phyloP scores from a whole-genome alignment of 805 yeast species.

The Wickerhamiella parazyma region DNA sequence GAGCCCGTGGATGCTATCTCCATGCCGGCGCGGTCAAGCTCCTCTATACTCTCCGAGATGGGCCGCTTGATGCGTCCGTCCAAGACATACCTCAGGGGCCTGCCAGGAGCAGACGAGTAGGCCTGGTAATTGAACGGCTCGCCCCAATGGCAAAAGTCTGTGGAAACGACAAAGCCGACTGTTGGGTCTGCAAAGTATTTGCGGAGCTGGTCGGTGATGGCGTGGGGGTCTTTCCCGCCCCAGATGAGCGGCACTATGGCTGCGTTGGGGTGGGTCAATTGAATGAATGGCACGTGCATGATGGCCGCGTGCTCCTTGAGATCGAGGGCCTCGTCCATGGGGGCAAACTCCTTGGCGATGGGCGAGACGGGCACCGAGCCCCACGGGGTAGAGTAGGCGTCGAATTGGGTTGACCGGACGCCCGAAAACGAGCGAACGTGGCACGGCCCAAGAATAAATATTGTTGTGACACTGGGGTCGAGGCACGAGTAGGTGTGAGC shows the following conservation, averaged over 20 bases:
- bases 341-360: conserved; percentile 10
- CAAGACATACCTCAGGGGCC: conserved; percentile 4
- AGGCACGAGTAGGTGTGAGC: conserved; percentile 65
- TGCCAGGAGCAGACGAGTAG: conserved; percentile 29
- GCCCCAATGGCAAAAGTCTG: conserved; percentile 97
- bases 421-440: conserved; percentile 74
- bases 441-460: conserved; percentile 83
- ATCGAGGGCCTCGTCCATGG: conserved; percentile 38
- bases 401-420: conserved; percentile 40
- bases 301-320: conserved; percentile 86
- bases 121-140: conserved; percentile 44
- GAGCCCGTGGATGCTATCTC: conserved; percentile 41
- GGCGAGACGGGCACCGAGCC: conserved; percentile 52
- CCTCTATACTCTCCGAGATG: conserved; percentile 61
- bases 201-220: conserved; percentile 25
- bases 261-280: conserved; percentile 33
- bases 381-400: conserved; percentile 62
- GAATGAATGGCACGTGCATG: conserved; percentile 75
- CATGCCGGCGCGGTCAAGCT: conserved; percentile 62
- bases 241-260: conserved; percentile 67
- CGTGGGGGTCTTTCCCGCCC: conserved; percentile 40
- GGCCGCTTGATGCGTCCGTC: conserved; percentile 25
- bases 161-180: conserved; percentile 64
- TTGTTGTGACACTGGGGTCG: conserved; percentile 45
- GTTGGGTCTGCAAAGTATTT: conserved; percentile 41